Evolutionary conservation across 2,329 filamentous ascomycete genomes (phyloP).

Genomic region (Xylariaceae sp.): DNA sequence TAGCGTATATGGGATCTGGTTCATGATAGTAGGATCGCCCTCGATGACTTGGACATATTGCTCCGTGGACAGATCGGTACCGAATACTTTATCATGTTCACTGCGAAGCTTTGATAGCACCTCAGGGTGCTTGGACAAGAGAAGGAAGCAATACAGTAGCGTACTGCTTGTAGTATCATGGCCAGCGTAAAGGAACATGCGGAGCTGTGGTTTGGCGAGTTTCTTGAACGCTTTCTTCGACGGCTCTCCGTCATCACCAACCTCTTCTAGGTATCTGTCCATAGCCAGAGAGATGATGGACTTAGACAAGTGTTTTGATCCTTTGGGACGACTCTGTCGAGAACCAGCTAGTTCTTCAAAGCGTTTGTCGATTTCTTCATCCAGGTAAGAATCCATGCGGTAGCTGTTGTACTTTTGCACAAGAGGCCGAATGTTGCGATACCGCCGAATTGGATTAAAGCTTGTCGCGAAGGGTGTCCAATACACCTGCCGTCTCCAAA

Average conservation of each 20-base stretch:
- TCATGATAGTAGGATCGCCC: conserved; percentile 23
- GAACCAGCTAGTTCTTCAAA: conserved; percentile 14
- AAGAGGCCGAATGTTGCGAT: conserved; percentile 16
- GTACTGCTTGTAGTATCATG: conserved; percentile 62
- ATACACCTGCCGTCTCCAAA: conserved; percentile 15
- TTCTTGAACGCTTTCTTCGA: conserved; percentile 14
- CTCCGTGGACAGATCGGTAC: conserved; percentile 4
- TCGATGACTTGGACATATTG: conserved; percentile 28
- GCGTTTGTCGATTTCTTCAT: conserved; percentile 20
- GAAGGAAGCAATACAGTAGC: conserved; percentile 45
- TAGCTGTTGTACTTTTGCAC: conserved; percentile 21
- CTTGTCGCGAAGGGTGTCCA: conserved; percentile 20
- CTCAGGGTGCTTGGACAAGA: conserved; percentile 29
- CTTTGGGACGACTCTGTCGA: background rate
- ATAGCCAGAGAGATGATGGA: conserved; percentile 21
- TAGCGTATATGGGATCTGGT: conserved; percentile 32
- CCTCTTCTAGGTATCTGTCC: conserved; percentile 18
- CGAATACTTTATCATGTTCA: conserved; percentile 25
- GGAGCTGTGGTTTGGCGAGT: conserved; percentile 17
- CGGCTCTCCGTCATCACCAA: conserved; percentile 2
- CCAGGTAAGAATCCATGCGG: conserved; percentile 19
- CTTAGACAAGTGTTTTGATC: conserved; percentile 2
- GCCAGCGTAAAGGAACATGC: conserved; percentile 49
- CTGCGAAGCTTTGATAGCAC: conserved; percentile 20
- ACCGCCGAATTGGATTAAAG: conserved; percentile 20